Percentiles rank a stretch among this genome's conserved stretches.
Evolutionary conservation across 2,329 filamentous ascomycete species (phyloP).

Genomic region (Penicillium frequentans): DNA sequence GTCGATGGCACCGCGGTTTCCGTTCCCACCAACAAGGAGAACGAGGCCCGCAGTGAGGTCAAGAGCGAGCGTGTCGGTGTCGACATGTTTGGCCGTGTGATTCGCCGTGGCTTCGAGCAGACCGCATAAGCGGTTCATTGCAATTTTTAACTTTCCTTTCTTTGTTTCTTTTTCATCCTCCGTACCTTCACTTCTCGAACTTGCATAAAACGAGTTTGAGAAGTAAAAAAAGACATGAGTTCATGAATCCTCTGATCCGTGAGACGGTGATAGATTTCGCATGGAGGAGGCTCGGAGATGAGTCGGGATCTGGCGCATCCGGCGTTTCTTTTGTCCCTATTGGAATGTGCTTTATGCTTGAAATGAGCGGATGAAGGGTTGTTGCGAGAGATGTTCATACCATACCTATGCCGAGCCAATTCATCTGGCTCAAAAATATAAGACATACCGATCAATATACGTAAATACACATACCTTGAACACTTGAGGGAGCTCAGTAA

Average conservation of each 20-base stretch:
- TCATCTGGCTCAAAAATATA: slow-evolving; percentile 4
- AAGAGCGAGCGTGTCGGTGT: slow-evolving; percentile 85
- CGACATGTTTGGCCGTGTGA: slow-evolving; percentile 60
- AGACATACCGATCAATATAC: slow-evolving; percentile 1
- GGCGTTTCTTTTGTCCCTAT: slow-evolving; percentile 24
- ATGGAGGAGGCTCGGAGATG: slow-evolving; percentile 28
- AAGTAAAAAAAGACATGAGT: slow-evolving; percentile 25
- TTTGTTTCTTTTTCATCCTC: slow-evolving; percentile 17
- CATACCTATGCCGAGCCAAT: slow-evolving; percentile 8
- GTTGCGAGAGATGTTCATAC: slow-evolving; percentile 18
- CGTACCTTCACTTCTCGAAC: slow-evolving; percentile 12
- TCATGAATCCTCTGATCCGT: slow-evolving; percentile 28
- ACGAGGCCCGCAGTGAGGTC: slow-evolving; percentile 93
- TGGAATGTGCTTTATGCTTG: slow-evolving; percentile 19
- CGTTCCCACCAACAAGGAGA: slow-evolving; percentile 91
- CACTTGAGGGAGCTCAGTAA: neutral
- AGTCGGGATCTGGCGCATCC: slow-evolving; percentile 29
- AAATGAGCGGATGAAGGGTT: slow-evolving; percentile 16
- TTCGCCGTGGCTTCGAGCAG: slow-evolving; percentile 85
- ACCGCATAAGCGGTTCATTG: slow-evolving; percentile 52
- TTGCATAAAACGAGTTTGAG: slow-evolving; percentile 2
- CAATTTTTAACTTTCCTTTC: slow-evolving; percentile 12
- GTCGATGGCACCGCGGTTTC: slow-evolving; percentile 66
- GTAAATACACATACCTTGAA: neutral
- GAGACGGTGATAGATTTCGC: slow-evolving; percentile 28